phyloP scores from a whole-genome alignment of 148 eudicot species.

The Fagopyrum tataricum region DNA sequence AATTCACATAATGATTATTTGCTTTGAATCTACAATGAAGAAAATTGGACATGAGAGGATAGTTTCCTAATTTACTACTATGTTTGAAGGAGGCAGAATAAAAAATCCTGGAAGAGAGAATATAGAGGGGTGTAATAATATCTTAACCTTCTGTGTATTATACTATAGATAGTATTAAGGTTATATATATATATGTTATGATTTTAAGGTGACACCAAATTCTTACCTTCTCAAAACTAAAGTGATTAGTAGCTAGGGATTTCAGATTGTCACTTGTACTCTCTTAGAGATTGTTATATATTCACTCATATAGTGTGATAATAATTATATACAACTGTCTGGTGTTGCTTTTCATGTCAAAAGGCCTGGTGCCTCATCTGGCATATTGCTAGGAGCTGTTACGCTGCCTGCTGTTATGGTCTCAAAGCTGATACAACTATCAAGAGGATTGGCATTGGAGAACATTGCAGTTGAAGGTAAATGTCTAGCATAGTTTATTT shows the following conservation, averaged over 20 bases:
- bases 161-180: no score
- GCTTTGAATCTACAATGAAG: not conserved
- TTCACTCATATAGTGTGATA: not conserved
- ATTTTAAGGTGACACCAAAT: not conserved
- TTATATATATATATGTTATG: not conserved
- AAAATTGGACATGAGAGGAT: not conserved
- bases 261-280: not conserved
- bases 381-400: constrained; percentile 69
- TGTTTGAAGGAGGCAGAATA: not conserved
- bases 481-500: not conserved
- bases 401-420: constrained; percentile 67
- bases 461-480: constrained; percentile 50
- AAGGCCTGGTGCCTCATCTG: constrained; percentile 85
- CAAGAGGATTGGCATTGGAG: constrained; percentile 42
- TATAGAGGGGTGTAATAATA: no score
- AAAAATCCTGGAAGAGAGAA: not conserved
- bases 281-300: not conserved
- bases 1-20: not conserved
- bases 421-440: constrained; percentile 62
- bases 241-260: not conserved
- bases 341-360: not conserved
- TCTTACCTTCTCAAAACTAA: not conserved
- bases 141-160: no score
- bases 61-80: not conserved
- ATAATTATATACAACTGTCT: not conserved